A percentile compares a stretch with the other conserved stretches of the same genome.
Evolutionary conservation across 2,329 filamentous ascomycete genomes (phyloP).

Genomic region (Cladosporium oxysporum): DNA sequence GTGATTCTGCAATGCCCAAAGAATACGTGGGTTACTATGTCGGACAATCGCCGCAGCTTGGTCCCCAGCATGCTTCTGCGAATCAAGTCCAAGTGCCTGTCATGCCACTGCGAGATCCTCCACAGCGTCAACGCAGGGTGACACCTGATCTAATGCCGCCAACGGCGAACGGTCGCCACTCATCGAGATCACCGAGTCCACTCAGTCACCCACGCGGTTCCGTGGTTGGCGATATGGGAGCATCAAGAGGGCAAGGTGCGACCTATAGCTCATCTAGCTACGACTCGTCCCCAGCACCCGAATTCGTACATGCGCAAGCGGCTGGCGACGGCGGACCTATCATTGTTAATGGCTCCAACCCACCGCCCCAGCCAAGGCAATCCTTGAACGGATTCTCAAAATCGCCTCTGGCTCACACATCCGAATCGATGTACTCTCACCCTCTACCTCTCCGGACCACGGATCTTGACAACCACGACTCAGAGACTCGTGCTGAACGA

Average conservation of each 20-base stretch:
- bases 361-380: conserved; percentile 16
- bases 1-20: conserved; percentile 45
- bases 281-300: conserved; percentile 22
- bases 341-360: conserved; percentile 45
- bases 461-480: conserved; percentile 2
- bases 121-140: conserved; percentile 44
- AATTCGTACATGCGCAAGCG: conserved; percentile 9
- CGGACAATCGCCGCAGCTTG: conserved; percentile 44
- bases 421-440: conserved; percentile 7
- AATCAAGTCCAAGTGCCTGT: conserved; percentile 38
- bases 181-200: conserved; percentile 48
- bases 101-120: conserved; percentile 40
- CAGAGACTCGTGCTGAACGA: not conserved
- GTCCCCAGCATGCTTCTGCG: conserved; percentile 34
- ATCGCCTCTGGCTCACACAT: conserved; percentile 5
- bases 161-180: conserved; percentile 33
- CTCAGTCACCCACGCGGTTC: conserved; percentile 45
- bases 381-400: conserved; percentile 12
- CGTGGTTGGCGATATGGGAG: conserved; percentile 30
- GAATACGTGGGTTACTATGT: conserved; percentile 55
- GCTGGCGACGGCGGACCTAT: conserved; percentile 36
- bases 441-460: conserved; percentile 12
- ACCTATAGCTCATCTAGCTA: conserved; percentile 26
- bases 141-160: conserved; percentile 46
- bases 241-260: conserved; percentile 22